Conservation (phyloP, 108 stramenopile genomes). For the Ochromonas danica region DNA sequence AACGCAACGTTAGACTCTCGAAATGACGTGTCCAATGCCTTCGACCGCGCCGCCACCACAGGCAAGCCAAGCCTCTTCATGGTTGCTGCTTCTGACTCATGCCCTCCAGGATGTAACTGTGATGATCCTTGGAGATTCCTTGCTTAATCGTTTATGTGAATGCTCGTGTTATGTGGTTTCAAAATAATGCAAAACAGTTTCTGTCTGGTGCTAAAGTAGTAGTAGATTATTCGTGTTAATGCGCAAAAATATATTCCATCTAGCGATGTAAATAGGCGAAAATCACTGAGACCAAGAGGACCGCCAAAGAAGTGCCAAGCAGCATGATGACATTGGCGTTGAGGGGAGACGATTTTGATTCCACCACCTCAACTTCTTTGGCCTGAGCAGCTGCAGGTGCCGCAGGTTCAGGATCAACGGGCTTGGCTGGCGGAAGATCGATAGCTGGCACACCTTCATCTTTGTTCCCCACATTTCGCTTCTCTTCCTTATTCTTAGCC, state of each 20-base stretch:
- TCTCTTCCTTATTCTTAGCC: background rate
- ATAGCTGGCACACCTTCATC: background rate
- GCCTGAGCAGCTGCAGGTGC: background rate
- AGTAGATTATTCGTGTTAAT: background rate
- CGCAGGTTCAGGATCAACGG: background rate
- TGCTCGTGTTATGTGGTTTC: no score
- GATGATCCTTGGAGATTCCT: slow-evolving; percentile 8
- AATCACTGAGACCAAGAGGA: background rate
- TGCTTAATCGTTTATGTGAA: no score
- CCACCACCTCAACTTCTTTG: background rate
- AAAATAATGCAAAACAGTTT: background rate
- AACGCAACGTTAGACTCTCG: background rate
- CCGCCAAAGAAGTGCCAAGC: background rate
- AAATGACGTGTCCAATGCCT: background rate
- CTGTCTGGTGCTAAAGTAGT: background rate
- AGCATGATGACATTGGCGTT: background rate
- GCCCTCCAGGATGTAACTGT: background rate
- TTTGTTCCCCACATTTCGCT: background rate
- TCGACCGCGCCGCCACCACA: background rate
- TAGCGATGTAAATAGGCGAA: slow-evolving; percentile 6
- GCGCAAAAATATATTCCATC: no score
- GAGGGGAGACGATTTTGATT: background rate
- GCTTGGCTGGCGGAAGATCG: background rate
- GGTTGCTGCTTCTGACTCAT: background rate
- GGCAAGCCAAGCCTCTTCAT: no score